Percentiles rank a stretch among this genome's conserved stretches.
Evolutionary conservation across 768 basidiomycete species (phyloP).

Genomic region (Fistulinella prunicolor): DNA sequence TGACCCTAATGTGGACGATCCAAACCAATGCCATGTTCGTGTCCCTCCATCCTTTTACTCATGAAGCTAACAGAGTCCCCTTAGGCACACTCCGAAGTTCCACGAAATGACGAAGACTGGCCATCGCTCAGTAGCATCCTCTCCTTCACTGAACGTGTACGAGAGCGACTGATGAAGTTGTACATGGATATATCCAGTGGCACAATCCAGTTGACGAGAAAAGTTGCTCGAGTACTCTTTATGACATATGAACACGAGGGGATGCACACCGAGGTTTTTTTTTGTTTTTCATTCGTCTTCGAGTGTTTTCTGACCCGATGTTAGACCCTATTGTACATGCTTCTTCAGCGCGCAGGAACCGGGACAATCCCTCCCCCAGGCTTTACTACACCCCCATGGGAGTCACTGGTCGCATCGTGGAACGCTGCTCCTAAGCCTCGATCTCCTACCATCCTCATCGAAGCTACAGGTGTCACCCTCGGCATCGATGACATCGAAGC

Average conservation of each 20-base stretch:
- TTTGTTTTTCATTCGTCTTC: background rate
- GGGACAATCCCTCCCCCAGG: conserved; percentile 78
- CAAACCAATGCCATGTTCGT: conserved; percentile 78
- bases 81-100: conserved; percentile 89
- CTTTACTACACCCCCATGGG: conserved; percentile 74
- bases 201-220: conserved; percentile 51
- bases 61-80: conserved; percentile 1
- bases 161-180: conserved; percentile 64
- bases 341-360: conserved; percentile 74
- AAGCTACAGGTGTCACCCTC: conserved; percentile 55
- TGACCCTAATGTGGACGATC: conserved; percentile 92
- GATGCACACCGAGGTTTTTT: conserved; percentile 70
- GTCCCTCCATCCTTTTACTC: background rate
- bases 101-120: conserved; percentile 80
- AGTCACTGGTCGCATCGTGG: conserved; percentile 47
- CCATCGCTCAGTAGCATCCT: conserved; percentile 69
- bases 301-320: conserved; percentile 3
- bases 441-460: conserved; percentile 50
- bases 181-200: conserved; percentile 69
- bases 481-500: conserved; percentile 84
- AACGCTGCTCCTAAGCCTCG: conserved; percentile 41
- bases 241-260: conserved; percentile 93
- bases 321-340: conserved; percentile 90
- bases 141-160: conserved; percentile 73
- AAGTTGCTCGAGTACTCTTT: conserved; percentile 75